Evolutionary conservation across 345 rosid species (phyloP).

Genomic region (Firmiana major): DNA sequence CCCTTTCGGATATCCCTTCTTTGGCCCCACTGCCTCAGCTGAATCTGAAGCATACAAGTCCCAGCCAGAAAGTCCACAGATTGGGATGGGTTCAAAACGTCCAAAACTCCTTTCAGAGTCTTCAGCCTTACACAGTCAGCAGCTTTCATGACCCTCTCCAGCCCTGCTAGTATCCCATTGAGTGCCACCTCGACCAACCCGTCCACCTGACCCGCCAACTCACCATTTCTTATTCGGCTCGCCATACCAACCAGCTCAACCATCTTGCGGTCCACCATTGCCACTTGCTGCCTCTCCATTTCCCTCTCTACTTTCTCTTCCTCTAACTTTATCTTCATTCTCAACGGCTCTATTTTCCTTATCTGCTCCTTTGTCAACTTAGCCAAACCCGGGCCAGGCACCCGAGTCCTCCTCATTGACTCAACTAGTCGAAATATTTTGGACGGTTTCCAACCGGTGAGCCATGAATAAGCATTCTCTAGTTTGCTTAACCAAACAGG

Average conservation of each 20-base stretch:
- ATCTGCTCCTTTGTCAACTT: conserved; percentile 49
- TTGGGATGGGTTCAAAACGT: conserved; percentile 51
- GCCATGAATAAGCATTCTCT: conserved; percentile 67
- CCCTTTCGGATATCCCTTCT: not conserved
- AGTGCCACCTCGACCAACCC: conserved; percentile 51
- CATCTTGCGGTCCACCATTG: conserved; percentile 58
- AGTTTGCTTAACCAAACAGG: conserved; percentile 56
- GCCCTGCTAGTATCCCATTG: conserved; percentile 34
- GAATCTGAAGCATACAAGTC: conserved; percentile 46
- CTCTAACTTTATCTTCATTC: conserved; percentile 51
- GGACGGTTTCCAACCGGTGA: conserved; percentile 88
- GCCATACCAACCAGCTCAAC: conserved; percentile 53
- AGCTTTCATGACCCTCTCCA: conserved; percentile 69
- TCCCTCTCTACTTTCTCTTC: conserved; percentile 74
- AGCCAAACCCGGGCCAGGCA: conserved; percentile 15
- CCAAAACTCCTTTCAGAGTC: conserved; percentile 70
- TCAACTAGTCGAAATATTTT: conserved; percentile 46
- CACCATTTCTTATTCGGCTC: conserved; percentile 22
- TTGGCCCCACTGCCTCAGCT: conserved; percentile 48
- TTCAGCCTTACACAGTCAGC: conserved; percentile 81
- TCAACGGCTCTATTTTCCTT: conserved; percentile 47
- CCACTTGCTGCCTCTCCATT: conserved; percentile 84
- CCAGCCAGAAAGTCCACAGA: conserved; percentile 61
- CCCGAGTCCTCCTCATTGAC: conserved; percentile 30
- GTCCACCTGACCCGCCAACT: conserved; percentile 16